A percentile compares a stretch with the other conserved stretches of the same genome.
These are phyloP conservation scores for Carallia pectinifolia DNA, from an alignment of 345 rosid genomes.

Conservation along the genomic window DNA sequence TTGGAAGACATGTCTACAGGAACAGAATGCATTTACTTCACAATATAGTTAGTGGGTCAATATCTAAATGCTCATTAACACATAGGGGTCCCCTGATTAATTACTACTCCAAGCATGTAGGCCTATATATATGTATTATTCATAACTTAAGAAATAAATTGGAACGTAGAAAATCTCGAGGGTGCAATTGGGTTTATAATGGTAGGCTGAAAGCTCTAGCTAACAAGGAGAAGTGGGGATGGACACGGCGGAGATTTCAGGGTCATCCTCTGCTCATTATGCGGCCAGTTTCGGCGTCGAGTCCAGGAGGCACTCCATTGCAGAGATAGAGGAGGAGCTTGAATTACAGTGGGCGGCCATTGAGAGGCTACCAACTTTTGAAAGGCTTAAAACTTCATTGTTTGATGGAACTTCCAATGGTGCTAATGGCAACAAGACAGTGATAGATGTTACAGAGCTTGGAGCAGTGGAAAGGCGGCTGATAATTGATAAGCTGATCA, in stretches of 20 bases:
- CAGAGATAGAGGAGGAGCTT: conserved; percentile 25
- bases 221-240: neutral
- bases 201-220: too few relatives aligned
- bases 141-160: too few relatives aligned
- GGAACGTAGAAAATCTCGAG: too few relatives aligned
- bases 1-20: too few relatives aligned
- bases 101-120: too few relatives aligned
- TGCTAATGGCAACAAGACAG: conserved; percentile 5
- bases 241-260: neutral
- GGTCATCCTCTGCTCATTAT: neutral
- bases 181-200: too few relatives aligned
- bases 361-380: conserved; percentile 41
- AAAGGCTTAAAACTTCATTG: conserved; percentile 26
- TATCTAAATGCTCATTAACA: too few relatives aligned
- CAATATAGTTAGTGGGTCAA: too few relatives aligned
- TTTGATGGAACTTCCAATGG: conserved; percentile 13
- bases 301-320: neutral
- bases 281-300: neutral
- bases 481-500: conserved; percentile 38
- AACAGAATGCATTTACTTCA: too few relatives aligned
- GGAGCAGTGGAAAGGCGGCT: conserved; percentile 30
- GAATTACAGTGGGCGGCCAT: conserved; percentile 45
- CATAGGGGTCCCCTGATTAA: too few relatives aligned
- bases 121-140: too few relatives aligned
- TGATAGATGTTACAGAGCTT: conserved; percentile 41